Conservation (phyloP, 1,139 yeast genomes). For the Taphrina deformans region DNA sequence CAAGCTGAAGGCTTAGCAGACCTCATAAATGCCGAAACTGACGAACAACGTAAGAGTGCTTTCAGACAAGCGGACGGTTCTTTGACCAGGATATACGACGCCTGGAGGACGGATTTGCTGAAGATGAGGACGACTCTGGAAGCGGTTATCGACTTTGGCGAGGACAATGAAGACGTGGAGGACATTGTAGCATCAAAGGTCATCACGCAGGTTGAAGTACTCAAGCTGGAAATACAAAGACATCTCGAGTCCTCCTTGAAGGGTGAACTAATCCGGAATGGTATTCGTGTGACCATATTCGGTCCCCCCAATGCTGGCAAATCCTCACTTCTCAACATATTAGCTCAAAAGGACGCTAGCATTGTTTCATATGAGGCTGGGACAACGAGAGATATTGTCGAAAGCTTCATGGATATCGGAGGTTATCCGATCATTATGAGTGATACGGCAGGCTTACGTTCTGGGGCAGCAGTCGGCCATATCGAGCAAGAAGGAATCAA, state of each 20-base stretch:
- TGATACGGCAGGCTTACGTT: slow-evolving; percentile 90
- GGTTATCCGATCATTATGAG: slow-evolving; percentile 84
- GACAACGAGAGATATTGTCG: slow-evolving; percentile 87
- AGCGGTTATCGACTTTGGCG: slow-evolving; percentile 83
- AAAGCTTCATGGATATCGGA: slow-evolving; percentile 73
- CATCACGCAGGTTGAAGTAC: slow-evolving; percentile 46
- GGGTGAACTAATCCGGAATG: slow-evolving; percentile 67
- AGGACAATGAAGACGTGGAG: slow-evolving; percentile 78
- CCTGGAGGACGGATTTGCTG: slow-evolving; percentile 70
- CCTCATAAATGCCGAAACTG: slow-evolving; percentile 92
- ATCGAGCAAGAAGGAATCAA: slow-evolving; percentile 83
- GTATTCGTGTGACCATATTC: slow-evolving; percentile 68
- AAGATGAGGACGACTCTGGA: slow-evolving; percentile 72
- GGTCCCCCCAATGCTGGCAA: slow-evolving; percentile 99
- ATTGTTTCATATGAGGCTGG: slow-evolving; percentile 93
- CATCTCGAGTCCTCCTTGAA: slow-evolving; percentile 55
- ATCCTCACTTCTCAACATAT: slow-evolving; percentile 71
- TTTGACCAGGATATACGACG: slow-evolving; percentile 55
- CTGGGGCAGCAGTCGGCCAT: slow-evolving; percentile 46
- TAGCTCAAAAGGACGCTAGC: slow-evolving; percentile 80
- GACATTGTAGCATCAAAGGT: slow-evolving; percentile 47
- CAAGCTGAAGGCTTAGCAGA: slow-evolving; percentile 89
- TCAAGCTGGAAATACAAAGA: slow-evolving; percentile 52
- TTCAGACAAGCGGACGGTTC: slow-evolving; percentile 70
- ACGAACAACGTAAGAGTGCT: slow-evolving; percentile 76